Evolutionary conservation across 768 basidiomycete genomes (phyloP).

Genomic region (Phlegmacium glaucopus): DNA sequence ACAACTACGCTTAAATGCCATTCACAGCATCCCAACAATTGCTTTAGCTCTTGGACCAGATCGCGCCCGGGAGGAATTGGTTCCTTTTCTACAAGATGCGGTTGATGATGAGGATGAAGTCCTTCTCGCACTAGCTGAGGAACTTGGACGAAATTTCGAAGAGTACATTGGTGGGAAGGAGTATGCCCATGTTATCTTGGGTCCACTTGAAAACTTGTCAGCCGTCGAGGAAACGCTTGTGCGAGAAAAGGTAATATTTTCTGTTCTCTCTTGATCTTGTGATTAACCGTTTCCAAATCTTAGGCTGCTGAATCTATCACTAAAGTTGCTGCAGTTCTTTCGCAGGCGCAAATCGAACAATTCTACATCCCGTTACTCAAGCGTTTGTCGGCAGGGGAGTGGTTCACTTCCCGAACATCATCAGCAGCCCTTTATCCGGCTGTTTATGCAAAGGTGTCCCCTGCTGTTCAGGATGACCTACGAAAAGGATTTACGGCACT

Average conservation of each 20-base stretch:
- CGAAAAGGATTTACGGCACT: slow-evolving; percentile 81
- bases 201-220: slow-evolving; percentile 91
- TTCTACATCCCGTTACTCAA: slow-evolving; percentile 89
- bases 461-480: slow-evolving; percentile 78
- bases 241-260: slow-evolving; percentile 78
- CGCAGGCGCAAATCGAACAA: slow-evolving; percentile 78
- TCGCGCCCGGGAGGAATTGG: slow-evolving; percentile 91
- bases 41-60: slow-evolving; percentile 94
- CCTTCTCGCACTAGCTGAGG: slow-evolving; percentile 91
- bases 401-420: slow-evolving; percentile 98
- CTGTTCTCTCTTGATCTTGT: slow-evolving; percentile 7
- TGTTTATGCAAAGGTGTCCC: slow-evolving; percentile 78
- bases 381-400: slow-evolving; percentile 89
- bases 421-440: slow-evolving; percentile 92
- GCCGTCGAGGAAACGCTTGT: slow-evolving; percentile 98
- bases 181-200: slow-evolving; percentile 82
- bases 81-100: slow-evolving; percentile 98
- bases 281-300: slow-evolving; percentile 6
- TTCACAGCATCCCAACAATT: slow-evolving; percentile 97
- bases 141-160: slow-evolving; percentile 87
- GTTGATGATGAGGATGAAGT: slow-evolving; percentile 99
- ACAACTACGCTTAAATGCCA: slow-evolving; percentile 91
- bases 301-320: slow-evolving; percentile 96
- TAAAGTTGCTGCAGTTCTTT: slow-evolving; percentile 78
- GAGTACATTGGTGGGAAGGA: slow-evolving; percentile 93